Evolutionary conservation across 2,329 filamentous ascomycete species (phyloP).

Genomic region (Aphanocladium album): DNA sequence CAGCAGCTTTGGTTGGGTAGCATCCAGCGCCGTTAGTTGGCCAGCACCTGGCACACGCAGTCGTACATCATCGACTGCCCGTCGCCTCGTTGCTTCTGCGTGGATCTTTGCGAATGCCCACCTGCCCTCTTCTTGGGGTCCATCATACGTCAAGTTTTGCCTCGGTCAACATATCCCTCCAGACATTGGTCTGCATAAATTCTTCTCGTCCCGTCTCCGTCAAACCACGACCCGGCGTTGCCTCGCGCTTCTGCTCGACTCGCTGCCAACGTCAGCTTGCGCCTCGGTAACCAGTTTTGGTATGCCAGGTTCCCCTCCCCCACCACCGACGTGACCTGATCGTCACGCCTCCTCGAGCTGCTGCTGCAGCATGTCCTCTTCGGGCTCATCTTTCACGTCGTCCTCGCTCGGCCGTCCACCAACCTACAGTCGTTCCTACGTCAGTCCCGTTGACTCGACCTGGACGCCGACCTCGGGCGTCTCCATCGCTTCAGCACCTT

Average conservation of each 20-base stretch:
- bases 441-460: constrained; percentile 39
- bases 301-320: constrained; percentile 14
- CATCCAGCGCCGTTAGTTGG: constrained; percentile 6
- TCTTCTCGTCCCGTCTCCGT: not conserved
- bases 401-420: constrained; percentile 39
- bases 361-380: constrained; percentile 38
- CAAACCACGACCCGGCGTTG: not conserved
- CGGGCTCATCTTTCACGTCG: constrained; percentile 44
- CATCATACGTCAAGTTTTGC: not conserved
- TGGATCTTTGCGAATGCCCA: constrained; percentile 1
- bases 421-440: constrained; percentile 36
- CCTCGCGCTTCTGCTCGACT: constrained; percentile 2
- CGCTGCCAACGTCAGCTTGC: constrained; percentile 7
- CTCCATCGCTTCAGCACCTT: constrained; percentile 41
- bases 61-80: constrained; percentile 1
- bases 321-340: constrained; percentile 13
- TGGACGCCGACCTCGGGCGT: constrained; percentile 41
- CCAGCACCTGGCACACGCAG: not conserved
- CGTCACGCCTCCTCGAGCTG: constrained; percentile 10
- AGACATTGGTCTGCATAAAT: not conserved
- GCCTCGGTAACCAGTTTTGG: constrained; percentile 12
- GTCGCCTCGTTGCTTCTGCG: not conserved
- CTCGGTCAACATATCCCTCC: not conserved
- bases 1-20: not conserved
- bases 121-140: not conserved